Percentiles rank a stretch among this genome's conserved stretches.
Conservation (phyloP, 2,329 filamentous ascomycete species). For the Calonectria crousiana region DNA sequence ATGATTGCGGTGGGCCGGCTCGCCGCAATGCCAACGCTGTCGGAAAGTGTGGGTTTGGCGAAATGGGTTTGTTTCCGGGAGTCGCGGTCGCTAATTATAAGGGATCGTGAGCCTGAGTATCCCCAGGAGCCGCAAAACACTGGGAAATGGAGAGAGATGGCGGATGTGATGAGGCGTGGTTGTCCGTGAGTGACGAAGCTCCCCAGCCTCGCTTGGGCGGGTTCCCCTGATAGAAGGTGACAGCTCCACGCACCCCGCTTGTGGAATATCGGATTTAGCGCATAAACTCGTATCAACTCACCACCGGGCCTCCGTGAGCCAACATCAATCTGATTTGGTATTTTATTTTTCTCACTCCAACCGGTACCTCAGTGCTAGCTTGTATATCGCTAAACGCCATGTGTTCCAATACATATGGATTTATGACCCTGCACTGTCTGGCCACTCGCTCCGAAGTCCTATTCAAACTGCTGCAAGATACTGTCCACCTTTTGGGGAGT, state of each 20-base stretch:
- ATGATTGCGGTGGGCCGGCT: conserved; percentile 52
- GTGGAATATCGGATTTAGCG: conserved; percentile 42
- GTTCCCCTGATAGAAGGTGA: conserved; percentile 41
- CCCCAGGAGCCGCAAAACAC: conserved; percentile 29
- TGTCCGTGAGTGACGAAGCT: conserved; percentile 46
- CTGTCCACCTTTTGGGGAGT: background rate
- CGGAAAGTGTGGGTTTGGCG: conserved; percentile 3
- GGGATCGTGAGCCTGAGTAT: conserved; percentile 27
- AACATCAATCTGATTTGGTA: background rate
- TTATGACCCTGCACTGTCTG: background rate
- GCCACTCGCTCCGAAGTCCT: background rate
- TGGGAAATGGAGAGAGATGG: conserved; percentile 19
- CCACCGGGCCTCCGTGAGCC: background rate
- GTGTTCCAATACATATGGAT: no score
- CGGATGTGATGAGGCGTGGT: conserved; percentile 23
- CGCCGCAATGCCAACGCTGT: conserved; percentile 10
- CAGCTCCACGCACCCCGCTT: conserved; percentile 40
- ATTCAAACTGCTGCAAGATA: background rate
- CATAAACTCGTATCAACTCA: conserved; percentile 33
- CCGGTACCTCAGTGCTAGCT: no score
- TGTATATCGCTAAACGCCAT: background rate
- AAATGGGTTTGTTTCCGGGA: conserved; percentile 12
- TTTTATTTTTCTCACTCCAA: background rate
- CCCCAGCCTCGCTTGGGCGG: conserved; percentile 44
- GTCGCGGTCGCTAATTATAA: background rate